phyloP scores from a whole-genome alignment of 2,329 filamentous ascomycete genomes.

The Colletotrichum tropicale region DNA sequence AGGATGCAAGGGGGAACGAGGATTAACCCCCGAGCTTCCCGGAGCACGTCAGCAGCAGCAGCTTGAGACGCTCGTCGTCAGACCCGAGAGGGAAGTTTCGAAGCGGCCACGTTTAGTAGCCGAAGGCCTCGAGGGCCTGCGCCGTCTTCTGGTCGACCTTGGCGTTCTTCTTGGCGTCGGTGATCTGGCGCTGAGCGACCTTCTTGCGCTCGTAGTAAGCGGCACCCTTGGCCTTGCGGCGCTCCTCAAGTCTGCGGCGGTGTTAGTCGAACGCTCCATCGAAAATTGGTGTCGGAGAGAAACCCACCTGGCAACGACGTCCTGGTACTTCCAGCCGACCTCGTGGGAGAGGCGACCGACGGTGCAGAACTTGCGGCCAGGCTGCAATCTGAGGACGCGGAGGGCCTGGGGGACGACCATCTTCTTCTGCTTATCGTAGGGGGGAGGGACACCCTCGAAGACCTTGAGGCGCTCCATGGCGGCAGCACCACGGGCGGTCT shows the following conservation, averaged over 20 bases:
- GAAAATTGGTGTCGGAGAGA: not conserved
- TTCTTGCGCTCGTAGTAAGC: constrained; percentile 99
- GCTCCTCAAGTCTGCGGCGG: constrained; percentile 85
- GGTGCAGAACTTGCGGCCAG: constrained; percentile 99
- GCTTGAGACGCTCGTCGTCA: not conserved
- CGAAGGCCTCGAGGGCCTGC: constrained; percentile 86
- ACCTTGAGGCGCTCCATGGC: constrained; percentile 99
- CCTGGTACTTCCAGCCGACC: constrained; percentile 99
- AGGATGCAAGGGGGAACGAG: constrained; percentile 1
- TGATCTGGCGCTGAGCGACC: constrained; percentile 87
- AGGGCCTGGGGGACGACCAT: constrained; percentile 99
- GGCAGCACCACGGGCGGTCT: constrained; percentile 96
- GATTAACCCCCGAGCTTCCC: constrained; percentile 16
- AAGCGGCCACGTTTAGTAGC: constrained; percentile 70
- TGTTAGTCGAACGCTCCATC: not conserved
- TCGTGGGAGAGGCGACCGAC: constrained; percentile 97
- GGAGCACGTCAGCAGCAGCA: not conserved
- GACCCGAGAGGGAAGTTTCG: constrained; percentile 2
- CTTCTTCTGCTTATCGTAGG: constrained; percentile 99
- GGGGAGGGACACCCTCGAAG: constrained; percentile 98
- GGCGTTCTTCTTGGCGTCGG: constrained; percentile 91
- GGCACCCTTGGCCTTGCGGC: constrained; percentile 98
- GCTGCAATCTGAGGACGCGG: constrained; percentile 94
- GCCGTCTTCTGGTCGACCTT: constrained; percentile 85
- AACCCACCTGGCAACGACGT: constrained; percentile 94